These are phyloP conservation scores for Ogataea ganodermae DNA, from an alignment of 805 yeast genomes.

Conservation along the genomic window DNA sequence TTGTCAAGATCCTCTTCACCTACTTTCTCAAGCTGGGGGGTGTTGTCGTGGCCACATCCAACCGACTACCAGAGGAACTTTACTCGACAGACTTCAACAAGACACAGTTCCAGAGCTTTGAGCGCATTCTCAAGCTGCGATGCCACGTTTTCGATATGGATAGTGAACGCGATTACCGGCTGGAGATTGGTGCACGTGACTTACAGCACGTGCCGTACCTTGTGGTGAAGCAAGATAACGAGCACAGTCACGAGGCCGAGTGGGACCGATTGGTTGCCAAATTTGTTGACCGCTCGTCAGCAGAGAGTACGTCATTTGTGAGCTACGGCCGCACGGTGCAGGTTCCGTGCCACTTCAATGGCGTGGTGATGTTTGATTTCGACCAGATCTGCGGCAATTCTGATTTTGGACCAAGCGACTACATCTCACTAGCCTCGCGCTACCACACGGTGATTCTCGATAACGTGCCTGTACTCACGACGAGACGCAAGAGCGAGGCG, in stretches of 20 bases:
- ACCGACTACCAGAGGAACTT: slow-evolving; percentile 69
- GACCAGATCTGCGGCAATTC: slow-evolving; percentile 55
- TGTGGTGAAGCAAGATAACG: slow-evolving; percentile 35
- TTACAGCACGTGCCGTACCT: slow-evolving; percentile 33
- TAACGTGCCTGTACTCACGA: slow-evolving; percentile 59
- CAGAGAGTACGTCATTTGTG: slow-evolving; percentile 33
- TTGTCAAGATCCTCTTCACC: slow-evolving; percentile 62
- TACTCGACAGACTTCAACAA: slow-evolving; percentile 67
- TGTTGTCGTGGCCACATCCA: slow-evolving; percentile 72
- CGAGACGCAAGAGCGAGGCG: slow-evolving; percentile 65
- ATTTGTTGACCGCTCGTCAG: slow-evolving; percentile 13
- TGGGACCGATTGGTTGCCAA: slow-evolving; percentile 40
- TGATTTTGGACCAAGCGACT: slow-evolving; percentile 63
- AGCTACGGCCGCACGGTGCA: slow-evolving; percentile 59
- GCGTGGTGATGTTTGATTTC: slow-evolving; percentile 52
- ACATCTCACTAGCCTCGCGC: slow-evolving; percentile 63
- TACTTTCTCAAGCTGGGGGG: slow-evolving; percentile 75
- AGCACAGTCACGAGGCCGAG: slow-evolving; percentile 27
- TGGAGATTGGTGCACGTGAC: slow-evolving; percentile 33
- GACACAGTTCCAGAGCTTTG: slow-evolving; percentile 57
- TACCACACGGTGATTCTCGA: slow-evolving; percentile 60
- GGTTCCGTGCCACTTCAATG: slow-evolving; percentile 44
- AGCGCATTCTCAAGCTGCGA: slow-evolving; percentile 54
- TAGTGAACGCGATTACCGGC: slow-evolving; percentile 58
- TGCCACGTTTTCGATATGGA: slow-evolving; percentile 66